These are phyloP conservation scores for Eimeria acervulina DNA, from an alignment of 169 alveolate species.

Conservation along the genomic window DNA sequence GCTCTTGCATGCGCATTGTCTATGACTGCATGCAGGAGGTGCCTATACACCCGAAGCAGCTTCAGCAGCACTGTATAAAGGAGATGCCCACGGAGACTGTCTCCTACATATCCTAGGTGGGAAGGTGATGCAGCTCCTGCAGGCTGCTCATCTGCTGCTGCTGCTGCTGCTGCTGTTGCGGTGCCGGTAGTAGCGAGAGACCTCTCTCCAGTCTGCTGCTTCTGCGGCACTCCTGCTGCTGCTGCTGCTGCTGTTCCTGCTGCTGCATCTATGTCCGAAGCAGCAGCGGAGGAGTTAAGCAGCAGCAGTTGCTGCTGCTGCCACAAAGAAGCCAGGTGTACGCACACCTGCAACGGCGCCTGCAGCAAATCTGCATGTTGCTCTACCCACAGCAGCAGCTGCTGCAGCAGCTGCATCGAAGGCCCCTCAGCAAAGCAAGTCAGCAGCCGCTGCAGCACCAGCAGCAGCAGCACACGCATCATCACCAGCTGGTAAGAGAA, in stretches of 20 bases:
- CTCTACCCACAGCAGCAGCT: conserved; percentile 72
- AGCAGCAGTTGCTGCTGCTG: conserved; percentile 74
- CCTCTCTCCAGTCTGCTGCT: conserved; percentile 22
- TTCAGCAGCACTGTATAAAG: conserved; percentile 34
- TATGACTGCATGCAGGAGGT: conserved; percentile 66
- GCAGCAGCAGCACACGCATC: not conserved
- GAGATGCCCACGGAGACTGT: not conserved
- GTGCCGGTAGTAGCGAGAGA: not conserved
- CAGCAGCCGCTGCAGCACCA: conserved; percentile 76
- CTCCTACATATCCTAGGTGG: not conserved
- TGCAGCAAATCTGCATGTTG: conserved; percentile 61
- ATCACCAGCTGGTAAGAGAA: not conserved
- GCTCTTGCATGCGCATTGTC: not conserved
- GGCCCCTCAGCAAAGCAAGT: conserved; percentile 72
- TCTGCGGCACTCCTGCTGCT: conserved; percentile 61
- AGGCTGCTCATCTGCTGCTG: conserved; percentile 43
- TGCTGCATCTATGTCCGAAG: not conserved
- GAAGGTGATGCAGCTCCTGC: not conserved
- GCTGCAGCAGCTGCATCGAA: conserved; percentile 64
- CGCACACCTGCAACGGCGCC: conserved; percentile 73
- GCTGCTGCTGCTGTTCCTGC: conserved; percentile 66
- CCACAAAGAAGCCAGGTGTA: conserved; percentile 60
- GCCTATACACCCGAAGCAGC: conserved; percentile 73
- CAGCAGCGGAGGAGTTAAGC: not conserved
- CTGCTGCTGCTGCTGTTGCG: conserved; percentile 64